Percentiles rank a stretch among this genome's conserved stretches.
Conservation (phyloP, 129 eudicot genomes). For the Pseudognaphalium luteoalbum region DNA sequence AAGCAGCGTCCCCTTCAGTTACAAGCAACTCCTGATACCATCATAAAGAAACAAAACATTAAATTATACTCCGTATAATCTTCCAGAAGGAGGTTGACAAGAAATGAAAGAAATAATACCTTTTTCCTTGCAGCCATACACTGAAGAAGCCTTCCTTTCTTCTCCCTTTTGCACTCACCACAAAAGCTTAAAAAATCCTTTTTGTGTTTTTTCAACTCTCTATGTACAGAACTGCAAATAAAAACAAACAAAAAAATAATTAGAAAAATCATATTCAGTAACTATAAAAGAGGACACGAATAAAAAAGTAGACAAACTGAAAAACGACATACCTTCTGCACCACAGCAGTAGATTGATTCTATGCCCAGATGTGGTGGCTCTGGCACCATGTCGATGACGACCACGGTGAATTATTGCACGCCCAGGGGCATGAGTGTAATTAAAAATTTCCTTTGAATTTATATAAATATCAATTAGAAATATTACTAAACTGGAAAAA, state of each 20-base stretch:
- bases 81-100: not conserved
- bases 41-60: not conserved
- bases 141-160: conserved; percentile 63
- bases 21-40: conserved; percentile 52
- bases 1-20: conserved; percentile 41
- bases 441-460: conserved; percentile 64
- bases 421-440: conserved; percentile 76
- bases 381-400: conserved; percentile 99
- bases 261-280: conserved; percentile 7
- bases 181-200: conserved; percentile 80
- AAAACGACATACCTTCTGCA: conserved; percentile 69
- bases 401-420: conserved; percentile 90
- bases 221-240: conserved; percentile 61
- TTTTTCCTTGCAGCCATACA: conserved; percentile 53
- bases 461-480: not conserved
- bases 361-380: conserved; percentile 84
- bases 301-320: not conserved
- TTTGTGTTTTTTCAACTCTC: conserved; percentile 78
- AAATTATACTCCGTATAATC: not conserved
- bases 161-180: conserved; percentile 82
- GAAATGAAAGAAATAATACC: conserved; percentile 35
- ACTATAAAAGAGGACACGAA: not conserved
- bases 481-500: not conserved
- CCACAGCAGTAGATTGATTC: conserved; percentile 79
- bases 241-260: not conserved